Evolutionary conservation across 345 rosid genomes (phyloP).

Genomic region (Mallotus nudiflorus): DNA sequence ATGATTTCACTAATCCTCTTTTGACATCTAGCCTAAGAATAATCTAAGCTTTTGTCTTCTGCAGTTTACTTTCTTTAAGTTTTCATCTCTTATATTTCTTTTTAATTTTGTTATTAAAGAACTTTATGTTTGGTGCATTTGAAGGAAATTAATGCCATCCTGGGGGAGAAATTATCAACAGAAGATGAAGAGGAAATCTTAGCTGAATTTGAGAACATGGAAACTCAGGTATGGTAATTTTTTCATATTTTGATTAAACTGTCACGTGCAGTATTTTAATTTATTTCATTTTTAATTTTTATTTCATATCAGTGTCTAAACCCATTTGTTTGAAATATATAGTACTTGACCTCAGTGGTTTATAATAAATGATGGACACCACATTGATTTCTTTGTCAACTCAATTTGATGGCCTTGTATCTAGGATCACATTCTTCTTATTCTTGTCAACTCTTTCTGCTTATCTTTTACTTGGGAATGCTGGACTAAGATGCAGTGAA

Average conservation of each 20-base stretch:
- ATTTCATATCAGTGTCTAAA: not conserved
- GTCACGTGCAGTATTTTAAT: no score
- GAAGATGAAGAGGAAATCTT: slow-evolving; percentile 94
- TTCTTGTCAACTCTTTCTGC: not conserved
- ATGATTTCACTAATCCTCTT: not conserved
- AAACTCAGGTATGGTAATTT: slow-evolving; percentile 53
- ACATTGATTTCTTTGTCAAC: not conserved
- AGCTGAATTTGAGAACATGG: slow-evolving; percentile 90
- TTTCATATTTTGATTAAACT: not conserved
- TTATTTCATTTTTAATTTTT: not conserved
- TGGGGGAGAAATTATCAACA: slow-evolving; percentile 88
- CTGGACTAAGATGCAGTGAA: not conserved
- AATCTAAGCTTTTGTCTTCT: not conserved
- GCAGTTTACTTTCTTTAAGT: not conserved
- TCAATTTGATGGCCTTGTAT: not conserved
- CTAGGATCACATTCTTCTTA: not conserved
- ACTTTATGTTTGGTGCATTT: slow-evolving; percentile 9
- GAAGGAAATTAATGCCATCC: slow-evolving; percentile 83
- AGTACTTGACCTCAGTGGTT: not conserved
- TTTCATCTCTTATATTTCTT: not conserved
- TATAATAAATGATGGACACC: no score
- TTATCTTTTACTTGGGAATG: not conserved
- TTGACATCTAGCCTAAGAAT: not conserved
- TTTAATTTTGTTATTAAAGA: not conserved
- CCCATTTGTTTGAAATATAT: not conserved